phyloP scores from a whole-genome alignment of 768 basidiomycete species.

The Mycena venus region DNA sequence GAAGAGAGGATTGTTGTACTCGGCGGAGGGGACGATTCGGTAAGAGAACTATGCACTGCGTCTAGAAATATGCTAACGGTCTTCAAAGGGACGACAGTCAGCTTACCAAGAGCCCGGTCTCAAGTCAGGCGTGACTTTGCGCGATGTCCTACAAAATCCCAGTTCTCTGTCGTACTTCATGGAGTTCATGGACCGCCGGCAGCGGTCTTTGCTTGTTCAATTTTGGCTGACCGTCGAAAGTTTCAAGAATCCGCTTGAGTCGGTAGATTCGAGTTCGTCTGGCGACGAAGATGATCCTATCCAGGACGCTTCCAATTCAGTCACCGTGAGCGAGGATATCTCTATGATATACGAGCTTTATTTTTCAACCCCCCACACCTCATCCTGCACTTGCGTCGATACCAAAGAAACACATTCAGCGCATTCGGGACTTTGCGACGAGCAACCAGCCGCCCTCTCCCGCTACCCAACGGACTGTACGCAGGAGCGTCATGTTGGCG shows the following conservation, averaged over 20 bases:
- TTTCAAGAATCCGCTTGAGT: conserved; percentile 96
- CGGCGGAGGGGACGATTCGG: conserved; percentile 76
- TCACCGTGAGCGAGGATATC: conserved; percentile 87
- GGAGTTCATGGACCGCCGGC: conserved; percentile 97
- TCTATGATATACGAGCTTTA: conserved; percentile 91
- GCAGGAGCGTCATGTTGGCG: conserved; percentile 84
- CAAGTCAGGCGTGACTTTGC: conserved; percentile 70
- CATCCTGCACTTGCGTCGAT: conserved; percentile 74
- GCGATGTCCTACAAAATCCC: conserved; percentile 89
- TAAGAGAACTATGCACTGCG: conserved; percentile 45
- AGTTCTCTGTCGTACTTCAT: conserved; percentile 95
- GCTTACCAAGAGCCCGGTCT: conserved; percentile 56
- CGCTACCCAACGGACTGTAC: conserved; percentile 66
- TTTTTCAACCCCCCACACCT: conserved; percentile 72
- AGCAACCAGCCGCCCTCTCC: conserved; percentile 60
- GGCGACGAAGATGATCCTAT: conserved; percentile 69
- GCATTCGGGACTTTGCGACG: conserved; percentile 77
- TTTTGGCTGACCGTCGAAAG: conserved; percentile 99
- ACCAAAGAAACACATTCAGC: conserved; percentile 76
- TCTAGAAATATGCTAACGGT: background rate
- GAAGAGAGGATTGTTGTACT: conserved; percentile 88
- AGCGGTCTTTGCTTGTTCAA: conserved; percentile 88
- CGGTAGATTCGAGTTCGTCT: conserved; percentile 79
- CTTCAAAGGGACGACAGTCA: conserved; percentile 50
- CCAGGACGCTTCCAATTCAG: conserved; percentile 66